Percentiles rank a stretch among this genome's conserved stretches.
phyloP scores from a whole-genome alignment of 495 filamentous ascomycete species.

The Xanthoparmelia taractica region DNA sequence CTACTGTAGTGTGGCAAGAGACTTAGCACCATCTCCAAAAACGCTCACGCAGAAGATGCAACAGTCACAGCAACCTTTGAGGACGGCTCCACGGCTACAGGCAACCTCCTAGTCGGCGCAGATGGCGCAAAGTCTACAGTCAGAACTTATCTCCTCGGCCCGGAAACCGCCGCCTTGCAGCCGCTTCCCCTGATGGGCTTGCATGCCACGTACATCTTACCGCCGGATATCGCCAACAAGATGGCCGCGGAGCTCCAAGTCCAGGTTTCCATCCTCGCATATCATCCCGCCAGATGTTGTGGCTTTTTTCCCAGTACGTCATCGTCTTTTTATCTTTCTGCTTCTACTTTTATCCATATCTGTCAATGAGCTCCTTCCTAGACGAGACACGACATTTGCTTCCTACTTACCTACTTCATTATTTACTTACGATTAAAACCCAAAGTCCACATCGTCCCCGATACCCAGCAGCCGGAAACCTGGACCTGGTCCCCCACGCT shows the following conservation, averaged over 20 bases:
- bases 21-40: constrained; percentile 15
- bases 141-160: constrained; percentile 33
- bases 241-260: neutral
- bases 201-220: constrained; percentile 1
- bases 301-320: constrained; percentile 15
- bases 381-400: too few relatives aligned
- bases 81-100: constrained; percentile 34
- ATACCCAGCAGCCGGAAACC: constrained; percentile 34
- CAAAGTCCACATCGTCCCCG: constrained; percentile 34
- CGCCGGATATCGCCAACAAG: constrained; percentile 1
- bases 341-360: too few relatives aligned
- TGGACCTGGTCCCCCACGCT: constrained; percentile 34
- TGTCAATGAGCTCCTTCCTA: too few relatives aligned
- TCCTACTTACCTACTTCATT: too few relatives aligned
- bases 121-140: constrained; percentile 39
- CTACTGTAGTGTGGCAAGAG: constrained; percentile 25
- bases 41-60: constrained; percentile 5
- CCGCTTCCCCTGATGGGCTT: constrained; percentile 8
- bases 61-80: constrained; percentile 33
- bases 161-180: constrained; percentile 12
- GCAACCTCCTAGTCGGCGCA: constrained; percentile 35
- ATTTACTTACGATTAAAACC: constrained; percentile 1
- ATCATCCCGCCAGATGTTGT: constrained; percentile 11
- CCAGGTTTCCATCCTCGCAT: neutral
- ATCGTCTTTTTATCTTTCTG: too few relatives aligned